Evolutionary conservation across 306 rosid genomes (phyloP).

Genomic region (Abrus precatorius): DNA sequence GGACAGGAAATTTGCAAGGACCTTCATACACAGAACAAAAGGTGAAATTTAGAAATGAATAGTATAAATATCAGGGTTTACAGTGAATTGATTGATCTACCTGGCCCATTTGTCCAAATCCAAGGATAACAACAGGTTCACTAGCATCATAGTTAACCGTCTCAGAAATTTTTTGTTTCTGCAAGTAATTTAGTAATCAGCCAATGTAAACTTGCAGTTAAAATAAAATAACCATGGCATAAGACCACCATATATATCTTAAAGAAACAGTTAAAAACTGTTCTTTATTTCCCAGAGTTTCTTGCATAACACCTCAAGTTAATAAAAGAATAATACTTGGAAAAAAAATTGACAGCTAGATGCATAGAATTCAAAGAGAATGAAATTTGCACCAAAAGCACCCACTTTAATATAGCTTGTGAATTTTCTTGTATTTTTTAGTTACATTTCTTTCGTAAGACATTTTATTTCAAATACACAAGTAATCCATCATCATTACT

Average conservation of each 20-base stretch:
- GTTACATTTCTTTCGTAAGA: constrained; percentile 27
- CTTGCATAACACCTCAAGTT: constrained; percentile 14
- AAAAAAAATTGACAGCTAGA: constrained; percentile 32
- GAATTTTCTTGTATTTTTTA: constrained; percentile 30
- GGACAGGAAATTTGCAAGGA: constrained; percentile 92
- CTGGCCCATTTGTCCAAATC: constrained; percentile 99
- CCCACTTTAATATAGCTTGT: constrained; percentile 30
- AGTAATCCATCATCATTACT: constrained; percentile 13
- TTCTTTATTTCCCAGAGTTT: not conserved
- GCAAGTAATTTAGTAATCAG: constrained; percentile 51
- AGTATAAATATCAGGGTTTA: constrained; percentile 42
- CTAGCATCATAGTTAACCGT: constrained; percentile 65
- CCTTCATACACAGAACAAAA: constrained; percentile 62
- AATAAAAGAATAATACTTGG: constrained; percentile 18
- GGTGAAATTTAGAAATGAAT: constrained; percentile 42
- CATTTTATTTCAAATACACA: constrained; percentile 40
- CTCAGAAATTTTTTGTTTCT: constrained; percentile 77
- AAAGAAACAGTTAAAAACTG: constrained; percentile 1
- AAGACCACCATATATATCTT: constrained; percentile 27
- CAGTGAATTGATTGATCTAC: constrained; percentile 55
- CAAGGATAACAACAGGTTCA: constrained; percentile 95
- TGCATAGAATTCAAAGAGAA: constrained; percentile 33
- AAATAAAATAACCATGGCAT: constrained; percentile 38
- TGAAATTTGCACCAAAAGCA: constrained; percentile 19
- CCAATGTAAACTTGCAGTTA: constrained; percentile 44